A percentile compares a stretch with the other conserved stretches of the same genome.
Conservation (phyloP, 164 flowering plant genomes). For the Berberis thunbergii region DNA sequence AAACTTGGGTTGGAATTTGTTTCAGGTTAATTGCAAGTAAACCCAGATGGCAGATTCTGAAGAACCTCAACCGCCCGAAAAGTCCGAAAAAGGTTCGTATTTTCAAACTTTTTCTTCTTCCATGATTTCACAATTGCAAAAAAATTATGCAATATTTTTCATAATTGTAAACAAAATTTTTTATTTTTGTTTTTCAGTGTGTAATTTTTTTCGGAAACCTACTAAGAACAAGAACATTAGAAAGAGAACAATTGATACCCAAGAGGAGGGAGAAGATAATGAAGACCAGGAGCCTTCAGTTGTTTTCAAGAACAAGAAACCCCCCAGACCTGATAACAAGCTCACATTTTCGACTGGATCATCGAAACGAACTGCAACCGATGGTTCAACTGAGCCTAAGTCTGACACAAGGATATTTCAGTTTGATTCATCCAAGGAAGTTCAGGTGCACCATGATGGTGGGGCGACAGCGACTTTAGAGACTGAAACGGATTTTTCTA, state of each 20-base stretch:
- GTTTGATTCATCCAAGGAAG: constrained; percentile 74
- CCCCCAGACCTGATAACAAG: constrained; percentile 39
- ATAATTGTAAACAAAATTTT: neutral
- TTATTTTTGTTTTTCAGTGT: constrained; percentile 28
- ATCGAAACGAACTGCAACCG: constrained; percentile 15
- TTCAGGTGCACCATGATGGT: constrained; percentile 81
- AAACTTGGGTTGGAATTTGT: no score
- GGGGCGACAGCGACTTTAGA: constrained; percentile 83
- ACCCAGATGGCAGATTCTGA: neutral
- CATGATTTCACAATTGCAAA: neutral
- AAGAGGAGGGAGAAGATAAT: constrained; percentile 37
- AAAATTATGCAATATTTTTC: neutral
- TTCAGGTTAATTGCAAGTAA: no score
- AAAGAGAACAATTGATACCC: constrained; percentile 34
- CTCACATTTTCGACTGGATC: constrained; percentile 50
- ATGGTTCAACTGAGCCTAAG: constrained; percentile 21
- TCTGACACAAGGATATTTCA: constrained; percentile 39
- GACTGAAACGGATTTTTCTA: constrained; percentile 77
- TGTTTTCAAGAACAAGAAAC: constrained; percentile 31
- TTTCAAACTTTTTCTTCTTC: neutral
- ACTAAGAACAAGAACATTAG: constrained; percentile 60
- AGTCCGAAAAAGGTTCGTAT: neutral
- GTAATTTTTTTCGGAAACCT: constrained; percentile 70
- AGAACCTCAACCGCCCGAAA: constrained; percentile 1
- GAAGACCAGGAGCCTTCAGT: constrained; percentile 17